These are phyloP conservation scores for Aspergillus ellipticus DNA, from an alignment of 495 filamentous ascomycete genomes.

Conservation along the genomic window DNA sequence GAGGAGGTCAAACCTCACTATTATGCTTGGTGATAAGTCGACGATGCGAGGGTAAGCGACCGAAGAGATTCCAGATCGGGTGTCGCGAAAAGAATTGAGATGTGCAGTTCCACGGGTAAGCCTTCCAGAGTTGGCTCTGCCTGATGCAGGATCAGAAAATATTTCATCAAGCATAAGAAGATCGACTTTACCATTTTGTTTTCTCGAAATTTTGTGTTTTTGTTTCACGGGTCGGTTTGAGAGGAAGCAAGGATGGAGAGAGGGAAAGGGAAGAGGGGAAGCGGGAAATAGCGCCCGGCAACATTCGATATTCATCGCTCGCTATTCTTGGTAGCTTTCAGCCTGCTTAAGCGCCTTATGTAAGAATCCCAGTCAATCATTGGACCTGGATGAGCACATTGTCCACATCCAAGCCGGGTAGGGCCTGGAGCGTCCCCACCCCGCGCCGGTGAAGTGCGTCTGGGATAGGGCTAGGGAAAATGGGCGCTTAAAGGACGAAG, in stretches of 20 bases:
- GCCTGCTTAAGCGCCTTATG: neutral
- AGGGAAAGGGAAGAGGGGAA: too few species aligned
- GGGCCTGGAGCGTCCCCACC: neutral
- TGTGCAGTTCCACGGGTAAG: slow-evolving; percentile 5
- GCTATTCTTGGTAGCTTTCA: neutral
- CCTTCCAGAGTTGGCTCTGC: neutral
- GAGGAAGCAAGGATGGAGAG: too few species aligned
- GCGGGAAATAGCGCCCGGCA: neutral
- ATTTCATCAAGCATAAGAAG: neutral
- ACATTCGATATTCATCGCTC: neutral
- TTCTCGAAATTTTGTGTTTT: neutral
- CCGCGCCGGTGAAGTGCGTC: too few species aligned
- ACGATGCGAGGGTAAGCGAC: slow-evolving; percentile 3
- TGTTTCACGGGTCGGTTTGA: too few species aligned
- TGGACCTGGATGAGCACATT: too few species aligned
- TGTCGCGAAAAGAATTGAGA: neutral
- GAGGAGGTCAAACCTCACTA: neutral
- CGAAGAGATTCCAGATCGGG: neutral
- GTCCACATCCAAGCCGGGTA: neutral
- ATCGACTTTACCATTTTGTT: neutral
- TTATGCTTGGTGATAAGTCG: slow-evolving; percentile 3
- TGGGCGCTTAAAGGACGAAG: too few species aligned
- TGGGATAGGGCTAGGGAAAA: too few species aligned
- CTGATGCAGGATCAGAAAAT: neutral
- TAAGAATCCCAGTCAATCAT: neutral